These are phyloP conservation scores for Capsicum pubescens DNA, from an alignment of 257 asterid species.

Conservation along the genomic window DNA sequence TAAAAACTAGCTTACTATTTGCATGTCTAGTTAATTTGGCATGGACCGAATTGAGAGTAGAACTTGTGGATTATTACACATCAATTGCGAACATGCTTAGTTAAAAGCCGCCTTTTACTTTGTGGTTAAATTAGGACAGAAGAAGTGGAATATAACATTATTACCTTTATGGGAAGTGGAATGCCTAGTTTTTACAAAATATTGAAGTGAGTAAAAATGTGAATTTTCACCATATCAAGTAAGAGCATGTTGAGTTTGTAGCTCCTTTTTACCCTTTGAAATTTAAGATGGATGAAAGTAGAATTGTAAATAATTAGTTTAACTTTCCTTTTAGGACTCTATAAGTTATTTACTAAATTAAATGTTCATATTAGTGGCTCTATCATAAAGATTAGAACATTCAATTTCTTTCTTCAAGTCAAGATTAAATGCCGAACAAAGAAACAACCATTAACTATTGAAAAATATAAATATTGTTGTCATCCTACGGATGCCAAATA, in stretches of 20 bases:
- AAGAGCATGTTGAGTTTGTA: neutral
- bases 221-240: neutral
- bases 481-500: neutral
- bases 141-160: neutral
- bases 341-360: neutral
- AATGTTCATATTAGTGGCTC: neutral
- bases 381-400: constrained; percentile 18
- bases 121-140: neutral
- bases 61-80: neutral
- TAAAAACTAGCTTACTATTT: neutral
- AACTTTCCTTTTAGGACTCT: neutral
- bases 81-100: constrained; percentile 4
- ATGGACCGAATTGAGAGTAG: neutral
- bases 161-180: neutral
- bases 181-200: neutral
- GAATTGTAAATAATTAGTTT: neutral
- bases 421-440: neutral
- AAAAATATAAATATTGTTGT: neutral
- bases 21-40: constrained; percentile 8
- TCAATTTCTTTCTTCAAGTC: neutral
- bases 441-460: neutral
- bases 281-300: constrained; percentile 21
- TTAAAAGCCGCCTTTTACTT: neutral
- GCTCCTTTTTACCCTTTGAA: constrained; percentile 11
- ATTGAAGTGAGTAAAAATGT: neutral